These are phyloP conservation scores for Quercus parvula DNA, from an alignment of 306 rosid genomes.

Conservation along the genomic window DNA sequence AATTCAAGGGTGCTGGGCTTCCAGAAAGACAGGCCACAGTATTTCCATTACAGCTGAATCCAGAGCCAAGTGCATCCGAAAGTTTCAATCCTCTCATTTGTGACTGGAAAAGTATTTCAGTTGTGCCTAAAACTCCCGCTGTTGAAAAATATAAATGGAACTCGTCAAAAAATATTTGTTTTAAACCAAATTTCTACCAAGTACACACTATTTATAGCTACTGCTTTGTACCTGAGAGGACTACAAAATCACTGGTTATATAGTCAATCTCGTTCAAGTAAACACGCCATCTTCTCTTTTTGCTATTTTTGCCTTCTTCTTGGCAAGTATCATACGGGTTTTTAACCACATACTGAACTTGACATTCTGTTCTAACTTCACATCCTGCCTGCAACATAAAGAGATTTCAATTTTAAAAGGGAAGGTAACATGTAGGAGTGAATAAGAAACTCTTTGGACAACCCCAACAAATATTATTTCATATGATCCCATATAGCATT, in stretches of 20 bases:
- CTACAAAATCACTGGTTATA: slow-evolving; percentile 29
- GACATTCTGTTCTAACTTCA: slow-evolving; percentile 18
- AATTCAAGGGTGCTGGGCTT: slow-evolving; percentile 24
- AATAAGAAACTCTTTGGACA: neutral
- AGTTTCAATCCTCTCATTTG: slow-evolving; percentile 35
- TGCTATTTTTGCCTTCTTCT: slow-evolving; percentile 6
- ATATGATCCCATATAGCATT: neutral
- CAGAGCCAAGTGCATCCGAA: slow-evolving; percentile 33
- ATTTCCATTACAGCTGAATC: slow-evolving; percentile 41
- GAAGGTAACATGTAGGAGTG: neutral
- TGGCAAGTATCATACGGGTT: neutral
- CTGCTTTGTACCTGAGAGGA: slow-evolving; percentile 29
- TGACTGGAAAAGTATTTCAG: slow-evolving; percentile 35
- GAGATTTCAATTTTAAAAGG: neutral
- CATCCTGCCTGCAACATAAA: slow-evolving; percentile 28
- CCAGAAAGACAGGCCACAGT: slow-evolving; percentile 40
- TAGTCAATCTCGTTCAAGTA: slow-evolving; percentile 36
- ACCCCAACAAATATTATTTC: too few relatives aligned
- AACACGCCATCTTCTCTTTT: slow-evolving; percentile 34
- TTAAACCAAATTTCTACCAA: too few relatives aligned
- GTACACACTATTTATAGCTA: neutral
- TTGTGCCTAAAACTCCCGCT: slow-evolving; percentile 40
- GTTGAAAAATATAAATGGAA: neutral
- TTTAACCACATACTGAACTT: slow-evolving; percentile 25
- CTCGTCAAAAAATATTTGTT: neutral